Conservation (phyloP, 1,284 basidiomycete species). For the Veloporphyrellus conicus region DNA sequence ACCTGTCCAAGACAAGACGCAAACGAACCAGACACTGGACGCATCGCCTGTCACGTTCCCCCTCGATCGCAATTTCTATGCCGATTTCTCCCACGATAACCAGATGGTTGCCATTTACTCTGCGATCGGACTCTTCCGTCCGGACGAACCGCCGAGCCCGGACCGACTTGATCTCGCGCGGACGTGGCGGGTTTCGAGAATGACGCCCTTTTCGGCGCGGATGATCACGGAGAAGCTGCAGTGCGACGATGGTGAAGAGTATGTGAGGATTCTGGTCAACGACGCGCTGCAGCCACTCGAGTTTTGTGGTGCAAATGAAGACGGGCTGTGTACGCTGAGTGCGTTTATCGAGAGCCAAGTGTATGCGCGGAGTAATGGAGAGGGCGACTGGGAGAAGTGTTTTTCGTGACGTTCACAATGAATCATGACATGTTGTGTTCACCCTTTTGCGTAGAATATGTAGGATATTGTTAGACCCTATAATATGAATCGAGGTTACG, state of each 20-base stretch:
- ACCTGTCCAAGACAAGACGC: slow-evolving; percentile 65
- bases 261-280: slow-evolving; percentile 62
- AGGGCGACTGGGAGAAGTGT: slow-evolving; percentile 65
- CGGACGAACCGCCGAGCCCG: slow-evolving; percentile 43
- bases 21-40: slow-evolving; percentile 78
- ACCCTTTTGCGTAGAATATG: too few relatives aligned
- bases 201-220: slow-evolving; percentile 62
- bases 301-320: slow-evolving; percentile 51
- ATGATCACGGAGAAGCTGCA: slow-evolving; percentile 60
- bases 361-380: slow-evolving; percentile 61
- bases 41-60: slow-evolving; percentile 67
- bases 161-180: slow-evolving; percentile 38
- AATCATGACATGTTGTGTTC: too few relatives aligned
- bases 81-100: slow-evolving; percentile 82
- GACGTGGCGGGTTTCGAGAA: slow-evolving; percentile 55
- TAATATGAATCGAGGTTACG: too few relatives aligned
- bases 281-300: slow-evolving; percentile 60
- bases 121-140: slow-evolving; percentile 65
- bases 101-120: slow-evolving; percentile 73
- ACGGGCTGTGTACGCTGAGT: slow-evolving; percentile 61
- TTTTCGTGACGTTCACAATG: slow-evolving; percentile 16
- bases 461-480: too few relatives aligned
- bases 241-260: slow-evolving; percentile 42
- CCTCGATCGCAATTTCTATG: slow-evolving; percentile 59
- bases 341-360: slow-evolving; percentile 68